Conservation (phyloP, 345 rosid genomes). For the Arabis alpina region DNA sequence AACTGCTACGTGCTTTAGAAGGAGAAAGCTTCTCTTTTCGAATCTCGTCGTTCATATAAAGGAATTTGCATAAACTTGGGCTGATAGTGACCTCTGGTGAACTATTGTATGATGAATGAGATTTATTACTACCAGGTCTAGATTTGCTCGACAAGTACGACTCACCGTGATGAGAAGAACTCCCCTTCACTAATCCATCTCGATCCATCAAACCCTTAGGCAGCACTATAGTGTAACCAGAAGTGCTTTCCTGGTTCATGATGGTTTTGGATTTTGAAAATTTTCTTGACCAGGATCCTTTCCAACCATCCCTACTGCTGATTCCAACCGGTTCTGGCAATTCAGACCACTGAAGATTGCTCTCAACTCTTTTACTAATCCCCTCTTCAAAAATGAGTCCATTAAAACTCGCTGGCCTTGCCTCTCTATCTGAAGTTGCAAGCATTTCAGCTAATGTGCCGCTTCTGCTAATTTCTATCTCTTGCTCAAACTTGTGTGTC, state of each 20-base stretch:
- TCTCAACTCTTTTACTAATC: conserved; percentile 40
- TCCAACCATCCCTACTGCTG: conserved; percentile 98
- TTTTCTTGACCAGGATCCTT: conserved; percentile 54
- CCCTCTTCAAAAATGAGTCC: conserved; percentile 43
- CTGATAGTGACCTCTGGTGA: conserved; percentile 52
- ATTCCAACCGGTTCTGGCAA: conserved; percentile 77
- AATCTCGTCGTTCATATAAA: conserved; percentile 39
- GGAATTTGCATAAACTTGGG: conserved; percentile 41
- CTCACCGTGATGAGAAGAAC: conserved; percentile 47
- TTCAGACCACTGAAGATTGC: conserved; percentile 37
- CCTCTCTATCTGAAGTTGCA: conserved; percentile 64
- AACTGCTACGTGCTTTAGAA: conserved; percentile 45
- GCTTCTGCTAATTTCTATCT: conserved; percentile 57
- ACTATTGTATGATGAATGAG: conserved; percentile 47
- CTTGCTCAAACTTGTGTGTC: conserved; percentile 65
- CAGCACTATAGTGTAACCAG: conserved; percentile 50
- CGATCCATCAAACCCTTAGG: conserved; percentile 52
- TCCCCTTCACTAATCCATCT: conserved; percentile 54
- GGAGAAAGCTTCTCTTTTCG: conserved; percentile 45
- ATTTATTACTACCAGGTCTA: conserved; percentile 48
- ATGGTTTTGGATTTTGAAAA: conserved; percentile 76
- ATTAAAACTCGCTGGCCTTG: conserved; percentile 50
- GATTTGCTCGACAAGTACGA: conserved; percentile 50
- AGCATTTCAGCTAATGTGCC: conserved; percentile 96
- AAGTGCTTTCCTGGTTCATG: conserved; percentile 46